Evolutionary conservation across 768 basidiomycete species (phyloP).

Genomic region (Pleurotus giganteus): DNA sequence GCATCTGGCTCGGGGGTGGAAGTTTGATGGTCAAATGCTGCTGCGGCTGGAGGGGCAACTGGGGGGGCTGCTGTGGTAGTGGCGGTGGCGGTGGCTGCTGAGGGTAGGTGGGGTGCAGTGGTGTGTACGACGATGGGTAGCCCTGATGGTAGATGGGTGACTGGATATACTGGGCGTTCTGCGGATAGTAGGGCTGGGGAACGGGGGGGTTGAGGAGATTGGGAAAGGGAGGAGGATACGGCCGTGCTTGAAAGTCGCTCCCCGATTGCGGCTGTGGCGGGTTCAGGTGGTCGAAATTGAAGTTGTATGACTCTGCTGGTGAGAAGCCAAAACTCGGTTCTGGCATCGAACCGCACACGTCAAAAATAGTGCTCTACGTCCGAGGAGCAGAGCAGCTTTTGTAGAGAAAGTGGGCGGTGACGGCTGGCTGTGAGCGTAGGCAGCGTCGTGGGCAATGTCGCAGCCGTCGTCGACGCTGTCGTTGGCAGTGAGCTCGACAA

Average conservation of each 20-base stretch:
- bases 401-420: not conserved
- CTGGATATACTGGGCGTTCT: not conserved
- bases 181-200: constrained; percentile 1
- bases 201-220: not conserved
- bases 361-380: not conserved
- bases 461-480: not conserved
- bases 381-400: not conserved
- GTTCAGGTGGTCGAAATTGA: not conserved
- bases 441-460: not conserved
- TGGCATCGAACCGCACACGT: constrained; percentile 7
- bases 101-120: not conserved
- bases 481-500: constrained; percentile 5
- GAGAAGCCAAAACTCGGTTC: constrained; percentile 8
- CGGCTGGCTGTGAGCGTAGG: not conserved
- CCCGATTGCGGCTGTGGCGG: not conserved
- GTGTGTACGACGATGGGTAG: not conserved
- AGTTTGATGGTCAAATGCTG: constrained; percentile 24
- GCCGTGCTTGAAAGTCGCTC: not conserved
- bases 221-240: not conserved
- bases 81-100: not conserved
- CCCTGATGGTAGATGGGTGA: not conserved
- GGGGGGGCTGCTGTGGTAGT: constrained; percentile 4
- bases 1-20: constrained; percentile 22
- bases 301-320: not conserved
- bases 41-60: not conserved